A percentile compares a stretch with the other conserved stretches of the same genome.
phyloP scores from a whole-genome alignment of 1,284 basidiomycete species.

The Malassezia restricta region DNA sequence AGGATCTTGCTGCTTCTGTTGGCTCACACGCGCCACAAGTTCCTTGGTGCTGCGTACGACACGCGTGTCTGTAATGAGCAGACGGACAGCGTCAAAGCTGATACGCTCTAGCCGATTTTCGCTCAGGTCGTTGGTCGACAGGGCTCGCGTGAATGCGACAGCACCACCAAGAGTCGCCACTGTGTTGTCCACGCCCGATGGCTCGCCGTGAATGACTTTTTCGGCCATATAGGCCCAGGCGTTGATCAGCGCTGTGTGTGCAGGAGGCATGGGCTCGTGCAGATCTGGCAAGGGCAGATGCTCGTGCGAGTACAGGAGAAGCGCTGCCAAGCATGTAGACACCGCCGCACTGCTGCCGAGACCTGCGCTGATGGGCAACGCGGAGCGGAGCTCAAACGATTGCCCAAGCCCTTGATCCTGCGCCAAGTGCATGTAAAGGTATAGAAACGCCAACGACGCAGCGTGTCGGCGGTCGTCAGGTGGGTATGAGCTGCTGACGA shows the following conservation, averaged over 20 bases:
- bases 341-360: slow-evolving; percentile 94
- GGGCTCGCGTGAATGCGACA: slow-evolving; percentile 72
- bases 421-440: slow-evolving; percentile 74
- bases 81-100: slow-evolving; percentile 56
- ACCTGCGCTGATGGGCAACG: slow-evolving; percentile 96
- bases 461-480: slow-evolving; percentile 48
- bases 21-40: slow-evolving; percentile 74
- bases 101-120: slow-evolving; percentile 67
- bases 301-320: slow-evolving; percentile 54
- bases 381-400: slow-evolving; percentile 71
- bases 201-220: slow-evolving; percentile 93
- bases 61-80: slow-evolving; percentile 84
- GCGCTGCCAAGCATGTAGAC: slow-evolving; percentile 70
- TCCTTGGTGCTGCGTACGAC: slow-evolving; percentile 86
- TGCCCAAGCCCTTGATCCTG: slow-evolving; percentile 57
- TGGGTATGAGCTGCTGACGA: slow-evolving; percentile 28
- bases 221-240: slow-evolving; percentile 87
- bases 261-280: slow-evolving; percentile 1
- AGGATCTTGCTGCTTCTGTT: slow-evolving; percentile 58
- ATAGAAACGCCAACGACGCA: slow-evolving; percentile 74
- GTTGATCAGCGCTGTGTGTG: slow-evolving; percentile 67
- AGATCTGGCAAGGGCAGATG: slow-evolving; percentile 52
- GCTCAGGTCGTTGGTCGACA: slow-evolving; percentile 53
- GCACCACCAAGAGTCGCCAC: slow-evolving; percentile 88
- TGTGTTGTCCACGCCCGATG: slow-evolving; percentile 93